phyloP scores from a whole-genome alignment of 305 asterid genomes.

The Euphrasia arctica region DNA sequence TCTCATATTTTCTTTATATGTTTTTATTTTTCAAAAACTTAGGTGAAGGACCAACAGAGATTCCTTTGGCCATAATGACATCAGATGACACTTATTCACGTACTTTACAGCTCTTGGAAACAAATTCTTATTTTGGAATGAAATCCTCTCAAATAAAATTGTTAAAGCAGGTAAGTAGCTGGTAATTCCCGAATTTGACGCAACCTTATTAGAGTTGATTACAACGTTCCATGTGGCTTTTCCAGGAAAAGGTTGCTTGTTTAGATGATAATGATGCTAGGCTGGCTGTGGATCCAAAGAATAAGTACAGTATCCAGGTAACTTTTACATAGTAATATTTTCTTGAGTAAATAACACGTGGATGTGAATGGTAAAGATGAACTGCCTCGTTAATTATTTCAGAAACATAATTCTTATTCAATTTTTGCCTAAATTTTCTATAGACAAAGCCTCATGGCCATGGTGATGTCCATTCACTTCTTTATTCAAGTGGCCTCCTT shows the following conservation, averaged over 20 bases:
- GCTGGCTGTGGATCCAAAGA: slow-evolving; percentile 80
- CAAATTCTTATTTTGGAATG: slow-evolving; percentile 92
- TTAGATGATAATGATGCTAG: slow-evolving; percentile 94
- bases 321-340: slow-evolving; percentile 23
- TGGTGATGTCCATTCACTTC: slow-evolving; percentile 98
- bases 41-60: slow-evolving; percentile 70
- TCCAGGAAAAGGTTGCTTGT: slow-evolving; percentile 99
- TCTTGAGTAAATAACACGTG: slow-evolving; percentile 7
- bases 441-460: slow-evolving; percentile 99
- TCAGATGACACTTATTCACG: slow-evolving; percentile 93
- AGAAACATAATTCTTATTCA: slow-evolving; percentile 21
- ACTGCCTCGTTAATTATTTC: slow-evolving; percentile 1
- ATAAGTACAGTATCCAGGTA: slow-evolving; percentile 90
- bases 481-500: slow-evolving; percentile 86
- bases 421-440: slow-evolving; percentile 21
- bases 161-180: slow-evolving; percentile 74
- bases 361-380: slow-evolving; percentile 18
- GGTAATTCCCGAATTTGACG: slow-evolving; percentile 15
- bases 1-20: slow-evolving; percentile 6
- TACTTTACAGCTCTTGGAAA: slow-evolving; percentile 67
- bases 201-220: slow-evolving; percentile 9
- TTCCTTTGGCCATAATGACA: slow-evolving; percentile 95
- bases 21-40: slow-evolving; percentile 15
- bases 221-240: slow-evolving; percentile 24
- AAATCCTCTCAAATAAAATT: slow-evolving; percentile 79